Base-by-base conservation (phyloP, 2,329 filamentous ascomycete species). In the Monosporascus sp. region DNA sequence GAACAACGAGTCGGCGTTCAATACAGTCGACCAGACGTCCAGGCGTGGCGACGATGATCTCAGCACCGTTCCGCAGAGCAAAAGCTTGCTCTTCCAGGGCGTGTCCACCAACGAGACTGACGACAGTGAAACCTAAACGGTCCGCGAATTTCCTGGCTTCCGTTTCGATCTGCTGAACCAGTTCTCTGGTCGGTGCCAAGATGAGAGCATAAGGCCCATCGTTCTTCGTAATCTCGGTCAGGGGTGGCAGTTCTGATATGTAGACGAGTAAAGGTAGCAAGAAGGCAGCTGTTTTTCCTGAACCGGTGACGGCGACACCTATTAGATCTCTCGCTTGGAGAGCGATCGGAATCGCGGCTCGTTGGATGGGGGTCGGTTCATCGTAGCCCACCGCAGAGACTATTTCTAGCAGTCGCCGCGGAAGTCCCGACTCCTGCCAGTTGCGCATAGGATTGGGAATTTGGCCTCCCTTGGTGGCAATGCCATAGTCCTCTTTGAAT, bases 401-500 rank as follows among this genome's bases (percentile, higher is more conserved):
- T 55, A 97, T 89, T 49, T 92, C 83, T 56, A 97, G 79, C 49
- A 99, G 72, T 2, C 84, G 80, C 55, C 82, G 79, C 3, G 94
- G 92, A 39, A 99, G 77, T 6, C 79, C 80, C 3, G 92, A 96
- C 70, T 99, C 94, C 47, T 81, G 68, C 94, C 94, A 99, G 61
- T 80, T 90, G 48, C 94, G 90, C 92, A 99, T 97, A 0, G 94
- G 94, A 64, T 97, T 93, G 1, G 94, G 94, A 52, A 97, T 90
- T 25, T 81, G 80, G 44, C 93, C 93, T 53, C 94, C 94, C 70
- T 96, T 97, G 8, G 91, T 97, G 41, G 87, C 81, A 68, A 99
- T 99, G 63, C 94, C 95, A 75, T 96, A 97, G 71, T 99, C 92
- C 70, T 97, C 94, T 73, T 97, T 99, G 84, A 99, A 97, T 63